These are phyloP conservation scores for Aspergillus ostianus DNA, from an alignment of 495 filamentous ascomycete species.

Conservation along the genomic window DNA sequence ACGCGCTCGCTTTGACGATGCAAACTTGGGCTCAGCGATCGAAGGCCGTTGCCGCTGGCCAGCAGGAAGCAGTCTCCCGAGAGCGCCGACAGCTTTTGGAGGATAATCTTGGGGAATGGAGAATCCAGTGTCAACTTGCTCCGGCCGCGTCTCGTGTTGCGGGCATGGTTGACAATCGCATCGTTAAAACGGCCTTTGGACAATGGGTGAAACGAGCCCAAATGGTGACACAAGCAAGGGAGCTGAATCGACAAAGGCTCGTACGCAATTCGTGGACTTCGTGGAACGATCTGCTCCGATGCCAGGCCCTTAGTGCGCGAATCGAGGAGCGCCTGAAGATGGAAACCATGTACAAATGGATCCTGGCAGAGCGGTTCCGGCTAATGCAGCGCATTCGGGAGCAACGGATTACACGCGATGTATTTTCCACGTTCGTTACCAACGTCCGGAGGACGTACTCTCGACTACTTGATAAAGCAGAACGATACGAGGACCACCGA, in stretches of 20 bases:
- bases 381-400: conserved; percentile 54
- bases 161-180: conserved; percentile 46
- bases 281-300: conserved; percentile 67
- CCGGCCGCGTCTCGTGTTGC: conserved; percentile 48
- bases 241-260: conserved; percentile 51
- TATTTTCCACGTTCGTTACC: conserved; percentile 42
- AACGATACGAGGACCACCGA: conserved; percentile 34
- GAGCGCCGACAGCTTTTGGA: conserved; percentile 31
- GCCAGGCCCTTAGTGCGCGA: conserved; percentile 47
- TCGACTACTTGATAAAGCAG: conserved; percentile 36
- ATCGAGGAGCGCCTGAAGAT: conserved; percentile 60
- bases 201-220: conserved; percentile 52
- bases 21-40: conserved; percentile 35
- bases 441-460: conserved; percentile 40
- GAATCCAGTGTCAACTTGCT: conserved; percentile 41
- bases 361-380: conserved; percentile 52
- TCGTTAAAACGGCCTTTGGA: conserved; percentile 47
- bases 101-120: conserved; percentile 38
- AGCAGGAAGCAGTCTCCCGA: conserved; percentile 34
- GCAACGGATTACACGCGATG: conserved; percentile 46
- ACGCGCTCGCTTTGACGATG: conserved; percentile 24
- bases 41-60: conserved; percentile 24
- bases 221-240: conserved; percentile 52
- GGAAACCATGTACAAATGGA: conserved; percentile 63
- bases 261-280: conserved; percentile 58